phyloP scores from a whole-genome alignment of 2,329 filamentous ascomycete species.

The Xylariaceae sp. region DNA sequence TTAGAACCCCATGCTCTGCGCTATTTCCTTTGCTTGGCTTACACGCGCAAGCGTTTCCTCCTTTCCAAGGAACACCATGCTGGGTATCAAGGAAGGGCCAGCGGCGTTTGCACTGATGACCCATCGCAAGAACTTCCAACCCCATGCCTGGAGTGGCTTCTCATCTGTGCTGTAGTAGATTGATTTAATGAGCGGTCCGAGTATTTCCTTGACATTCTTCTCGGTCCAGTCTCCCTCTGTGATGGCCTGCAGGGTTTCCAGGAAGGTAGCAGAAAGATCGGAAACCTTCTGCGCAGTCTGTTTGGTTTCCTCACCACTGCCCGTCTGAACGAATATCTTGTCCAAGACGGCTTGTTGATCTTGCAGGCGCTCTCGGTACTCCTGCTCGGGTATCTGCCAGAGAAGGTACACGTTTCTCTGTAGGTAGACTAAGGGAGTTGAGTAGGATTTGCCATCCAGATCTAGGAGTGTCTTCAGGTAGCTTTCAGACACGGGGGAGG shows the following conservation, averaged over 20 bases:
- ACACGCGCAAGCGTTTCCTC: constrained; percentile 26
- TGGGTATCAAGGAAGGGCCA: constrained; percentile 24
- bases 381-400: constrained; percentile 22
- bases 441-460: constrained; percentile 18
- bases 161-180: constrained; percentile 13
- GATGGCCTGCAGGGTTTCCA: constrained; percentile 17
- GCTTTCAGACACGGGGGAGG: constrained; percentile 4
- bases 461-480: constrained; percentile 22
- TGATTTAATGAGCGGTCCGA: constrained; percentile 22
- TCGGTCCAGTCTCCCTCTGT: constrained; percentile 20
- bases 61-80: constrained; percentile 27
- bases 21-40: constrained; percentile 20
- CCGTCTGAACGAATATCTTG: constrained; percentile 8
- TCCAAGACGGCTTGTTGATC: not conserved
- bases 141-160: constrained; percentile 19
- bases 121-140: constrained; percentile 30
- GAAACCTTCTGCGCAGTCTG: constrained; percentile 9
- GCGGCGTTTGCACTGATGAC: constrained; percentile 22
- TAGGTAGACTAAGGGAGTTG: constrained; percentile 14
- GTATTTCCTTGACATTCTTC: constrained; percentile 13
- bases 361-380: constrained; percentile 13
- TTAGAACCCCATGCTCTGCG: constrained; percentile 8
- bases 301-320: constrained; percentile 1
- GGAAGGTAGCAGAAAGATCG: constrained; percentile 17
- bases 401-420: constrained; percentile 25